Evolutionary conservation across 176 grass and related monocot genomes (phyloP), one percentile per base, ranked within the genome.

Genomic region (Aegilops speltoides): DNA sequence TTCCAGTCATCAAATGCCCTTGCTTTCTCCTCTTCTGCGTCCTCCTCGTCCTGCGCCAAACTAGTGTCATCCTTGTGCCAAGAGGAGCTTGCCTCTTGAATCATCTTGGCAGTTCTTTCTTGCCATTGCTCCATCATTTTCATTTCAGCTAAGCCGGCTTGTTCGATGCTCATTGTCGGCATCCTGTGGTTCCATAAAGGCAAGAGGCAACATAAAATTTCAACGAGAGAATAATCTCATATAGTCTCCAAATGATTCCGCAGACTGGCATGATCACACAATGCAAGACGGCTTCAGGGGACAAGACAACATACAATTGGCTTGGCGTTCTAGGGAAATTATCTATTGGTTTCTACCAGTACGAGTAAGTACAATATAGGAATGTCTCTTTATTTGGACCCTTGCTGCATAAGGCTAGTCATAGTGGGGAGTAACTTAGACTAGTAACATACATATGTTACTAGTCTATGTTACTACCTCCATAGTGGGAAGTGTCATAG

Each of bases 1-100:
- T 99, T 96, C 94, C 97, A 94, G 70, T 99, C 97, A 80, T 96
- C 97, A 78, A 83, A 99, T 20, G 85, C 97, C 81, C 94, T 91
- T 50, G 94, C 94, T 87, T 91, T 96, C 72, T 85, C 92, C 70
- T 94, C 97, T 83, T 94, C 92, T 0, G 85, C 79, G 6, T 93
- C 94, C 79, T 99, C 93, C 7, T 96, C 92, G 2, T 96, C 92
- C 63, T 85, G 82, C n/a, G 85, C 85, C 17, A 85, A 69, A 13
- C 80, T 79, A 36, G 62, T 24, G 22, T 78, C 86, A 68, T 95
- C 93, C 63, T 86, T 93, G 84, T 98, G 88, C 93, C 95, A 95
- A 5, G 91, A 77, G 3, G 96, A 98, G 78, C 77, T 93, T 22
- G 93, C 84, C 48, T 98, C 93, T 77, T 98, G 46, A 68, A 92